phyloP scores from a whole-genome alignment of 2,329 filamentous ascomycete species.

The Dactylella cylindrospora region DNA sequence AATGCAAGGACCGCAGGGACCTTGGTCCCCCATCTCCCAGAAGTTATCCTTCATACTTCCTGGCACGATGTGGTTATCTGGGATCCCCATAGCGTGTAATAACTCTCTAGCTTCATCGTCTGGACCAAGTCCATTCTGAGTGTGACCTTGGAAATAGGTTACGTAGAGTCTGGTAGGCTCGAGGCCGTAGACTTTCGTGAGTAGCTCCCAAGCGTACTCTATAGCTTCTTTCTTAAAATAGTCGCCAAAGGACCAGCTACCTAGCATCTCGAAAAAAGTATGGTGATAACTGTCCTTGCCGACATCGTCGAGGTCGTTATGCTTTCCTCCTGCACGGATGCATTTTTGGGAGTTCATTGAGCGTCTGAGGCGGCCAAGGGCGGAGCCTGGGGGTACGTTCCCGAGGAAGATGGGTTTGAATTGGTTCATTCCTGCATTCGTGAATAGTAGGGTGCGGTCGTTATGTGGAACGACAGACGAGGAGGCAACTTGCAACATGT shows the following conservation, averaged over 20 bases:
- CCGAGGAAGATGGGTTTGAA: conserved; percentile 98
- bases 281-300: conserved; percentile 99
- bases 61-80: conserved; percentile 87
- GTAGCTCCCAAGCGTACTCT: conserved; percentile 85
- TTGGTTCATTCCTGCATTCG: conserved; percentile 99
- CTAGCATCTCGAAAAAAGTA: conserved; percentile 99
- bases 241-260: conserved; percentile 98
- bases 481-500: conserved; percentile 66
- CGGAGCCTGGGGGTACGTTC: conserved; percentile 83
- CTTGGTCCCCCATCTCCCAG: conserved; percentile 99
- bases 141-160: conserved; percentile 91
- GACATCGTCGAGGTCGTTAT: conserved; percentile 97
- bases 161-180: conserved; percentile 83
- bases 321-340: too few species aligned
- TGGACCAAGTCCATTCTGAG: conserved; percentile 74
- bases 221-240: conserved; percentile 98
- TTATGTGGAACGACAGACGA: conserved; percentile 95
- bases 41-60: conserved; percentile 99
- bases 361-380: conserved; percentile 84
- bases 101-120: conserved; percentile 87
- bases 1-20: conserved; percentile 92
- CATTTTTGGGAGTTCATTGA: conserved; percentile 96
- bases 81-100: conserved; percentile 82
- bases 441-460: conserved; percentile 95
- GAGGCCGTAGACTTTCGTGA: conserved; percentile 87